These are phyloP conservation scores for Geotrichum restrictum DNA, from an alignment of 1,139 yeast genomes.

Conservation along the genomic window DNA sequence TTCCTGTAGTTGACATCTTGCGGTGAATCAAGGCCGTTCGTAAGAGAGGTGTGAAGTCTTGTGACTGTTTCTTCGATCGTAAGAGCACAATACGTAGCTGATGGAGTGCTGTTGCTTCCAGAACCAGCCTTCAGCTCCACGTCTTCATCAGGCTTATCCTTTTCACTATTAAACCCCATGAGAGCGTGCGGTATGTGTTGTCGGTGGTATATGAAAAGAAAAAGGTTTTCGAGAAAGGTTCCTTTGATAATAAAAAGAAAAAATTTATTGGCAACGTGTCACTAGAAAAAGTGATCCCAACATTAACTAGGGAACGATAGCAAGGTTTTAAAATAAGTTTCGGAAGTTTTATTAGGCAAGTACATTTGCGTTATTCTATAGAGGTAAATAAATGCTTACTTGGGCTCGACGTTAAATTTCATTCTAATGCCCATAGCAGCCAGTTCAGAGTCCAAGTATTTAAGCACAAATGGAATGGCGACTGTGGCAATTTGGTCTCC, in stretches of 20 bases:
- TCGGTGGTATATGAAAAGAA: background rate
- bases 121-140: constrained; percentile 16
- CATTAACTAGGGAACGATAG: background rate
- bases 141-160: constrained; percentile 11
- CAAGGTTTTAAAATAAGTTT: background rate
- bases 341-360: background rate
- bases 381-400: too few relatives aligned
- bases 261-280: constrained; percentile 16
- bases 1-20: constrained; percentile 72
- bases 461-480: constrained; percentile 94
- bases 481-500: constrained; percentile 90
- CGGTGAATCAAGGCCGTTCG: constrained; percentile 56
- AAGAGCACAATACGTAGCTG: constrained; percentile 54
- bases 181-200: constrained; percentile 1
- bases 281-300: background rate
- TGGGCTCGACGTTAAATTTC: constrained; percentile 67
- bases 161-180: constrained; percentile 16
- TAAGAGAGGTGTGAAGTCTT: constrained; percentile 58
- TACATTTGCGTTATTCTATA: too few relatives aligned
- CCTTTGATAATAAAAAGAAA: constrained; percentile 4
- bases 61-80: constrained; percentile 58
- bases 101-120: constrained; percentile 32
- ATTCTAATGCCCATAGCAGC: constrained; percentile 97
- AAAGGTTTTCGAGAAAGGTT: constrained; percentile 1
- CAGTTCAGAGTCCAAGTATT: constrained; percentile 90